Conservation (phyloP, 805 yeast genomes). For the Lachancea fermentati region DNA sequence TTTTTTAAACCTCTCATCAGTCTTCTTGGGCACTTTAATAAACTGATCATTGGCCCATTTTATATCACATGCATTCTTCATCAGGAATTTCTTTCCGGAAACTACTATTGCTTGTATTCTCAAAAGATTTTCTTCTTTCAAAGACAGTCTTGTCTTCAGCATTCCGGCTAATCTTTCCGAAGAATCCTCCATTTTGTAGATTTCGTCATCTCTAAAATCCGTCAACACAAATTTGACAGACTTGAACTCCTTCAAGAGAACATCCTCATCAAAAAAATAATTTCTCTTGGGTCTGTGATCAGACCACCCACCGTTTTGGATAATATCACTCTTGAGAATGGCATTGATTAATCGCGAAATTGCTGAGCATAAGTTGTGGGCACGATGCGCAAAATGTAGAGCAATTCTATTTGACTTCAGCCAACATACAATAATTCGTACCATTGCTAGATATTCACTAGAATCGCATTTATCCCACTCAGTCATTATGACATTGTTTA, state of each 20-base stretch:
- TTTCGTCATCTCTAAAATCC: conserved; percentile 18
- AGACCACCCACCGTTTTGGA: neutral
- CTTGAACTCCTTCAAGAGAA: conserved; percentile 12
- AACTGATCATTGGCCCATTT: conserved; percentile 7
- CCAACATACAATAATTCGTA: conserved; percentile 55
- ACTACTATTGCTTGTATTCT: conserved; percentile 12
- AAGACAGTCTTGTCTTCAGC: conserved; percentile 1
- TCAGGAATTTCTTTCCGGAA: conserved; percentile 13
- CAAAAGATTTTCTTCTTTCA: conserved; percentile 10
- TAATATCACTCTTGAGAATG: conserved; percentile 16
- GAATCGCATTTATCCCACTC: conserved; percentile 23
- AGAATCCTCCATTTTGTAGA: conserved; percentile 13
- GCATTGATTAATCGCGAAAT: conserved; percentile 30
- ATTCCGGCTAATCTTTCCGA: conserved; percentile 19
- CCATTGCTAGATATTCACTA: conserved; percentile 30
- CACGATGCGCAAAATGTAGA: conserved; percentile 31
- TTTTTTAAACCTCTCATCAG: neutral
- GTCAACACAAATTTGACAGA: conserved; percentile 11
- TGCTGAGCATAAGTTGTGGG: conserved; percentile 29
- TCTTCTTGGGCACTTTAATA: conserved; percentile 1
- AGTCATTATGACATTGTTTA: conserved; percentile 28
- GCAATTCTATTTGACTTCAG: conserved; percentile 44
- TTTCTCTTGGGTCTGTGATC: conserved; percentile 11
- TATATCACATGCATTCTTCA: conserved; percentile 12
- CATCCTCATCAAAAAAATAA: conserved; percentile 17